A percentile compares a stretch with the other conserved stretches of the same genome.
These are phyloP conservation scores for Xylaria venustula DNA, from an alignment of 495 filamentous ascomycete species.

Conservation along the genomic window DNA sequence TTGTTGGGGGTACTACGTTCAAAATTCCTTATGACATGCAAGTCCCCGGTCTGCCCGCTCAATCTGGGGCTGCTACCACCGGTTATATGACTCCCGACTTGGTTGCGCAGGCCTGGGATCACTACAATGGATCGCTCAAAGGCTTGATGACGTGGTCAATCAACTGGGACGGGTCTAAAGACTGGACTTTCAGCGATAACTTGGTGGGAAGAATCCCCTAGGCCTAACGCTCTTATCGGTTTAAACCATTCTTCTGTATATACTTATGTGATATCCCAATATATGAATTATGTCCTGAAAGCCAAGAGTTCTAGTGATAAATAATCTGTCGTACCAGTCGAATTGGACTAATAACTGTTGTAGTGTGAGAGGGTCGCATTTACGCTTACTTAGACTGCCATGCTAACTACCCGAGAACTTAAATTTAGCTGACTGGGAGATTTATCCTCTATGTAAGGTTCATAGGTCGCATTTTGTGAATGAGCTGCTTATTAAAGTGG, in stretches of 20 bases:
- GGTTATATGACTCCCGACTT: slow-evolving; percentile 20
- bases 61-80: slow-evolving; percentile 14
- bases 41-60: slow-evolving; percentile 23
- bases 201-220: slow-evolving; percentile 10
- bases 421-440: no score
- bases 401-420: no score
- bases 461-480: no score
- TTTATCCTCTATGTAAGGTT: no score
- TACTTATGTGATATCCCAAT: neutral
- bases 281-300: no score
- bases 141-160: slow-evolving; percentile 28
- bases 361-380: no score
- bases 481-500: no score
- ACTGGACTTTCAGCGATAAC: slow-evolving; percentile 25
- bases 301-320: no score
- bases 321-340: no score
- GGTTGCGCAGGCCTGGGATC: slow-evolving; percentile 20
- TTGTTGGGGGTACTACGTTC: slow-evolving; percentile 20
- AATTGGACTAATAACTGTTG: no score
- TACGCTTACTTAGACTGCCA: no score
- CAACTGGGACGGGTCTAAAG: slow-evolving; percentile 24
- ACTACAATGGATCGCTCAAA: slow-evolving; percentile 22
- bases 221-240: neutral
- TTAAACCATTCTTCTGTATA: neutral
- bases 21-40: slow-evolving; percentile 23